Base-by-base conservation (phyloP, 2,329 filamentous ascomycete genomes). In the Penicillium oxalicum region DNA sequence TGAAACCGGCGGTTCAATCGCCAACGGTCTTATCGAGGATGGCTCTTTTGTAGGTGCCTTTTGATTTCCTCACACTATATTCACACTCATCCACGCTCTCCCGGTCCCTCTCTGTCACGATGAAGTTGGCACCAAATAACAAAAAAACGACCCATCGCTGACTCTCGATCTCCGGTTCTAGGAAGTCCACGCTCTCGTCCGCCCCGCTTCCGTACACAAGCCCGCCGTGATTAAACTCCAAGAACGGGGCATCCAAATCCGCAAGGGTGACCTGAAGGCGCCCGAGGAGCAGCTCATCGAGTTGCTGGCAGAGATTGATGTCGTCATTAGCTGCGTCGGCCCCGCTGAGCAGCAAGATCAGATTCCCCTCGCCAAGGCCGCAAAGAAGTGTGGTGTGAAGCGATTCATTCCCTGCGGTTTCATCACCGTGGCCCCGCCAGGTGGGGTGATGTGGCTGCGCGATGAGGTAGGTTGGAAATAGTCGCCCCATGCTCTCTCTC, bases 361-460 rank as follows among this genome's bases (percentile, higher is more conserved):
- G 51, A 70, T 75, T 8, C 66, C 67, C 1, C 66, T 80, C 2
- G 70, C 71, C 29, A 70, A 69, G 32, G 78, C 77, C 2, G 71
- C 74, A 1, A 76, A 77, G 53, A 65, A 66, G 40, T 74, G 72
- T 3, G 75, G 76, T 0, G 72, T 80, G 8, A 68, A 72, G 51
- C 72, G 78, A 38, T 81, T 78, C 53, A 70, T 80, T 28, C 77
- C 77, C 2, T 76, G 73, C 55, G 71, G 69, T 47, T 80, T 76
- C 47, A 71, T 69, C n/a, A 73, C 75, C 0, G 62, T 75, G 12
- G 63, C 69, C 1, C 71, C 76, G 1, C 67, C 72, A 0, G 73
- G 72, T 5, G 73, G 71, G n/a, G 62, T 74, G 35, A 72, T 74
- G 62, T 59, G 60, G 50, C 53, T 74, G 34, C 64, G 71, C 43